Percentiles rank a stretch among this genome's conserved stretches.
Conservation (phyloP, 352 stramenopile genomes). For the Thraustotheca clavata region DNA sequence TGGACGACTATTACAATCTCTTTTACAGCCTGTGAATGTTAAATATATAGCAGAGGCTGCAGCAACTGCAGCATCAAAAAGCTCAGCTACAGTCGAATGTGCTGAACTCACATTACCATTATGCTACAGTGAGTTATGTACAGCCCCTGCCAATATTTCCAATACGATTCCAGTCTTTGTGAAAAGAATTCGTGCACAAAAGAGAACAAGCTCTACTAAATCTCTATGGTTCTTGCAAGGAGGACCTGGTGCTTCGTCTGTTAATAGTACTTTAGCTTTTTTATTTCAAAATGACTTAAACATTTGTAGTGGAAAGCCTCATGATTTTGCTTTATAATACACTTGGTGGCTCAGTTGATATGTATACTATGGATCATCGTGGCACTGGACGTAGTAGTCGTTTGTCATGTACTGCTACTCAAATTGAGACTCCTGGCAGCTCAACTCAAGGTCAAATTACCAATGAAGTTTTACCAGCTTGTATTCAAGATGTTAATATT, state of each 20-base stretch:
- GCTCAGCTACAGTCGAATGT: neutral
- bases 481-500: conserved; percentile 29
- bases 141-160: neutral
- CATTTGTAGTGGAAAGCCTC: conserved; percentile 29
- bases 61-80: neutral
- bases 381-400: conserved; percentile 36
- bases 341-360: conserved; percentile 31
- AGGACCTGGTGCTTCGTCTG: conserved; percentile 32
- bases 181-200: conserved; percentile 19
- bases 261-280: conserved; percentile 26
- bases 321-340: conserved; percentile 28
- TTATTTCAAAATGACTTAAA: neutral
- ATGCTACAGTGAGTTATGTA: conserved; percentile 11
- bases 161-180: conserved; percentile 25
- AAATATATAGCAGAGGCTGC: neutral
- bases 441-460: conserved; percentile 24
- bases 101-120: conserved; percentile 12
- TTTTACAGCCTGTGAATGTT: neutral
- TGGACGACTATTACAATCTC: neutral
- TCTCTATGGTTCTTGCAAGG: conserved; percentile 40
- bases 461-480: conserved; percentile 27
- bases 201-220: neutral
- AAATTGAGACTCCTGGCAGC: conserved; percentile 31
- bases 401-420: conserved; percentile 34
- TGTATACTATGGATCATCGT: conserved; percentile 52